Percentiles rank a stretch among this genome's conserved stretches.
phyloP scores from a whole-genome alignment of 768 basidiomycete species.

The Kwoniella dejecticola region DNA sequence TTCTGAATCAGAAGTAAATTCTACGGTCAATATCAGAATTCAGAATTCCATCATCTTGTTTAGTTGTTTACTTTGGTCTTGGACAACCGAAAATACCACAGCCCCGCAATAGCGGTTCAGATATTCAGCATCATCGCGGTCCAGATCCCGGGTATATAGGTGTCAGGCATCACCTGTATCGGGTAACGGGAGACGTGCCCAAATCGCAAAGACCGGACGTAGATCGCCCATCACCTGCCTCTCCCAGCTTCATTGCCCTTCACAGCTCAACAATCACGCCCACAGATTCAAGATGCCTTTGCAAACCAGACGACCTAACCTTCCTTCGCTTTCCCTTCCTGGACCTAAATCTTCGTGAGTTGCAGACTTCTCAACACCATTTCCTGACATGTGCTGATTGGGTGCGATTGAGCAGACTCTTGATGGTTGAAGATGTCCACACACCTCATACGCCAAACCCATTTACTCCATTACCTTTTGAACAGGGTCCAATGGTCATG shows the following conservation, averaged over 20 bases:
- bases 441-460: slow-evolving; percentile 27
- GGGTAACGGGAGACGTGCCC: not conserved
- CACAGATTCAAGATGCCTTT: slow-evolving; percentile 14
- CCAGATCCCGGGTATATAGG: not conserved
- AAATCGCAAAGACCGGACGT: slow-evolving; percentile 2
- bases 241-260: not conserved
- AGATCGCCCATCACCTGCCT: not conserved
- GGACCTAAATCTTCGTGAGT: slow-evolving; percentile 18
- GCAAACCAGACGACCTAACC: slow-evolving; percentile 20
- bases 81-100: not conserved
- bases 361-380: not conserved
- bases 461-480: slow-evolving; percentile 23
- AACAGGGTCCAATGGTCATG: slow-evolving; percentile 32
- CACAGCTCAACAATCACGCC: not conserved
- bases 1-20: not conserved
- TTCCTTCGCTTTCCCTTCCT: slow-evolving; percentile 16
- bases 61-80: not conserved
- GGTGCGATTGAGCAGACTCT: not conserved
- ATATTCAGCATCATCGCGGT: not conserved
- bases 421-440: slow-evolving; percentile 21
- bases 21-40: not conserved
- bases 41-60: not conserved
- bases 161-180: no score
- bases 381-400: not conserved
- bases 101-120: not conserved